Evolutionary conservation across 495 filamentous ascomycete genomes (phyloP).

Genomic region (Halenospora varia): DNA sequence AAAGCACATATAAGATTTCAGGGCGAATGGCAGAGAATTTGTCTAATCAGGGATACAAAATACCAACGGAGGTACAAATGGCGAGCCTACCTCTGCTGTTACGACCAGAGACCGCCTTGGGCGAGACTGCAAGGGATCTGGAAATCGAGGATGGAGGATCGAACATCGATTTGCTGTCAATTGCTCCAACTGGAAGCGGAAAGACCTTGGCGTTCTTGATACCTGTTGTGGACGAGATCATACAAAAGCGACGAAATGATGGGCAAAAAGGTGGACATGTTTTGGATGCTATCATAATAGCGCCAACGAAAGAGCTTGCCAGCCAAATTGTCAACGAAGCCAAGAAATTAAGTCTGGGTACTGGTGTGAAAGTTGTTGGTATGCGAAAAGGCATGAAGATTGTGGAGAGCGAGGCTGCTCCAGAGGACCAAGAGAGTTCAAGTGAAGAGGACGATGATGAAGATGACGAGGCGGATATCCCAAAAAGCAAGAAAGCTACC

Average conservation of each 20-base stretch:
- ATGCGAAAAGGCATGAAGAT: constrained; percentile 83
- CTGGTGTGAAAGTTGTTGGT: constrained; percentile 72
- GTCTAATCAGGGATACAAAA: constrained; percentile 72
- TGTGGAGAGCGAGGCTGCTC: constrained; percentile 32
- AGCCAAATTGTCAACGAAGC: constrained; percentile 92
- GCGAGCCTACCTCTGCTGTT: constrained; percentile 77
- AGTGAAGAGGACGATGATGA: constrained; percentile 33
- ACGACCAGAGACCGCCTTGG: constrained; percentile 39
- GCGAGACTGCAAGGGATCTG: constrained; percentile 25
- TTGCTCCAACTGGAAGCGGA: constrained; percentile 95
- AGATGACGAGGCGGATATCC: constrained; percentile 36
- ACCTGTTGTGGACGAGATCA: constrained; percentile 71
- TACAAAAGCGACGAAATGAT: constrained; percentile 41
- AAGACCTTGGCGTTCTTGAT: constrained; percentile 94
- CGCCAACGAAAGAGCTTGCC: constrained; percentile 89
- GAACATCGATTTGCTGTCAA: constrained; percentile 67
- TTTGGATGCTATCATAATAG: constrained; percentile 70
- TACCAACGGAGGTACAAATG: constrained; percentile 93
- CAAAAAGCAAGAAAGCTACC: constrained; percentile 30
- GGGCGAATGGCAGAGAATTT: constrained; percentile 72
- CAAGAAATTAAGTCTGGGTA: constrained; percentile 71
- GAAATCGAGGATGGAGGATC: constrained; percentile 23
- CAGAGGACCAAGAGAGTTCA: constrained; percentile 27
- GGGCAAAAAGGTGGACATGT: constrained; percentile 40
- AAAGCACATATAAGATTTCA: constrained; percentile 63